phyloP scores from a whole-genome alignment of 345 rosid species.

The Physaria fendleri region DNA sequence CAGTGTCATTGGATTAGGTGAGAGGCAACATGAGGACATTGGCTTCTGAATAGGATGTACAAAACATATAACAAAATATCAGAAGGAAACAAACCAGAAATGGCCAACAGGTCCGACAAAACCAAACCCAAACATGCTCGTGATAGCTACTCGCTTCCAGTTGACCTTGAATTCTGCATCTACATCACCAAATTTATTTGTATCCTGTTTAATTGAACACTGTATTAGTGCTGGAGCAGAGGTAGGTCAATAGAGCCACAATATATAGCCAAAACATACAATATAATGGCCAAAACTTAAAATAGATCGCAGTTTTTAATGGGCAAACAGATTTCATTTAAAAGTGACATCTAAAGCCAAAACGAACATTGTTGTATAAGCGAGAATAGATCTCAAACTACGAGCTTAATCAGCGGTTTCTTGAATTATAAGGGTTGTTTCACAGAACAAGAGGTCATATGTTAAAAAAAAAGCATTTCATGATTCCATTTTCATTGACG shows the following conservation, averaged over 20 bases:
- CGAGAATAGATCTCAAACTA: no score
- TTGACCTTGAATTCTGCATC: slow-evolving; percentile 45
- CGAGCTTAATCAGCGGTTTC: no score
- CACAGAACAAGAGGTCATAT: background rate
- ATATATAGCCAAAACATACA: no score
- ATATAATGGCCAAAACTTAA: no score
- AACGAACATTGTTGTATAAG: no score
- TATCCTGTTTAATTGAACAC: slow-evolving; percentile 41
- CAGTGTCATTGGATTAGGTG: background rate
- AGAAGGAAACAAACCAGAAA: slow-evolving; percentile 51
- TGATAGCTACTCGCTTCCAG: slow-evolving; percentile 75
- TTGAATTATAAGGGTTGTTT: background rate
- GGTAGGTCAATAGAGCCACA: background rate
- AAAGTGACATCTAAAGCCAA: background rate
- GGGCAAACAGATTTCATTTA: no score
- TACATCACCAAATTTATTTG: slow-evolving; percentile 38
- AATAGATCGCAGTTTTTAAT: no score
- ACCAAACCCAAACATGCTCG: slow-evolving; percentile 71
- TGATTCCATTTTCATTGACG: background rate
- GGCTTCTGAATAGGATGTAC: background rate
- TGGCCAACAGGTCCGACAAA: slow-evolving; percentile 90
- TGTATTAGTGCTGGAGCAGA: slow-evolving; percentile 5
- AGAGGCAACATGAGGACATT: background rate
- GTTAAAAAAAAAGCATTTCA: background rate
- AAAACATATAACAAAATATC: background rate